phyloP scores from a whole-genome alignment of 371 early-diverging fungal genomes.

The Mortierella sp. region DNA sequence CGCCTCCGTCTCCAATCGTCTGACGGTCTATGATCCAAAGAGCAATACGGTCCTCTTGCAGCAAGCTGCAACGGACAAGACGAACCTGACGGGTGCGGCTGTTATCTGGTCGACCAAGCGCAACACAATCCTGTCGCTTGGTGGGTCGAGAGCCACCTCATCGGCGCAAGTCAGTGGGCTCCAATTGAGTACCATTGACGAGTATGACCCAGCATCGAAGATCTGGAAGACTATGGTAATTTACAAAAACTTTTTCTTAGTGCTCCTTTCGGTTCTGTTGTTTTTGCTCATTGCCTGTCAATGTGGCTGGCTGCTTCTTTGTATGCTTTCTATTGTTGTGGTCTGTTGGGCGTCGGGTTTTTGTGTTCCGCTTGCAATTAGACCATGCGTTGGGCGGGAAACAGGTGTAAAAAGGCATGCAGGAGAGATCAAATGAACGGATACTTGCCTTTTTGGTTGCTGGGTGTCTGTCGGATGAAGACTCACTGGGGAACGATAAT shows the following conservation, averaged over 20 bases:
- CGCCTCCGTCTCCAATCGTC: conserved; percentile 5
- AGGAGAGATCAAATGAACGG: neutral
- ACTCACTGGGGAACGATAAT: neutral
- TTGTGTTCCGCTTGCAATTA: neutral
- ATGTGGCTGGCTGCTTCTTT: neutral
- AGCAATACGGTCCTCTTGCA: conserved; percentile 21
- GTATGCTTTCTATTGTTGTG: neutral
- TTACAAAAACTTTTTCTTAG: neutral
- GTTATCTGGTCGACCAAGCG: conserved; percentile 29
- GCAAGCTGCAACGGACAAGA: conserved; percentile 1
- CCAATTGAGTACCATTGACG: conserved; percentile 11
- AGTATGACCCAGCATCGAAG: conserved; percentile 29
- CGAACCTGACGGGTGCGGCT: conserved; percentile 27
- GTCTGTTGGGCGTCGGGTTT: neutral
- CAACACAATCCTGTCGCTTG: conserved; percentile 35
- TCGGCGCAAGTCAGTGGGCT: conserved; percentile 10
- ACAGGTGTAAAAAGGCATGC: neutral
- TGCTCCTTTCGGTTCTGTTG: too few species aligned
- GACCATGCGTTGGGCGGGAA: neutral
- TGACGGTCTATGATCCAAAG: conserved; percentile 36
- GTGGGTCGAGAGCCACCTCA: conserved; percentile 29
- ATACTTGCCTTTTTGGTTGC: neutral
- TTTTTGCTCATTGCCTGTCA: neutral
- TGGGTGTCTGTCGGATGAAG: neutral
- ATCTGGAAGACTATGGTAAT: conserved; percentile 42